Base-by-base conservation (phyloP, 345 rosid genomes). In the Salix purpurea region DNA sequence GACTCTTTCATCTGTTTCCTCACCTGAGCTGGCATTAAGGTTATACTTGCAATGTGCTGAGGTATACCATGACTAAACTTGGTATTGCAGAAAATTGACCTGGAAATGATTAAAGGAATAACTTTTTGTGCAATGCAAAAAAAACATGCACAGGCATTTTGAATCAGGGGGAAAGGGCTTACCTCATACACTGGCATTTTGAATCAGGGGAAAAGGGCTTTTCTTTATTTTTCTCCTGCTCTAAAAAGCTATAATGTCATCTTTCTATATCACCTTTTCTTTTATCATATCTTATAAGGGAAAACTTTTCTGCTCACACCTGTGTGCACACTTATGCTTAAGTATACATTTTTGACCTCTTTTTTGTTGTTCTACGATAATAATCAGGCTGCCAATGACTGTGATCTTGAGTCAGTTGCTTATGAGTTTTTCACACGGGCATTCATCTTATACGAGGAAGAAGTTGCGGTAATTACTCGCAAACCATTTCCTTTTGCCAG, bases 361-460 rank as follows among this genome's bases (percentile, higher is more conserved):
- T 2, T 3, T 58, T 58, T 58, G 64, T 23, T 58, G 6, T 58
- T 10, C 64, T 23, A 10, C 23, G 64, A 23, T 58, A 4, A 58
- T 23, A 16, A 68, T 61, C 89, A 93, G 99, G 98, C 97, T 86
- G 99, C 99, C 32, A 92, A 93, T 89, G 97, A 93, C 87, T 90
- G 86, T 80, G 92, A 91, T 67, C 85, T 92, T 75, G 99, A 96
- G 80, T 96, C 98, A 6, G 91, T 92, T 75, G 99, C 99, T 5
- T 96, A 91, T 72, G 99, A 96, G 75, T 93, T 93, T 85, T 93
- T 96, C 84, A 96, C 99, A 1, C 97, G 88, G 75, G 99, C 98
- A 15, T 96, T 89, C 76, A 88, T 96, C 70, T 79, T 93, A 64
- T 96, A 96, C 42, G 99, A 96, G 85, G 99, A 96, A 91, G 97